These are phyloP conservation scores for Chaetomium strumarium DNA, from an alignment of 2,329 filamentous ascomycete species.

Conservation along the genomic window DNA sequence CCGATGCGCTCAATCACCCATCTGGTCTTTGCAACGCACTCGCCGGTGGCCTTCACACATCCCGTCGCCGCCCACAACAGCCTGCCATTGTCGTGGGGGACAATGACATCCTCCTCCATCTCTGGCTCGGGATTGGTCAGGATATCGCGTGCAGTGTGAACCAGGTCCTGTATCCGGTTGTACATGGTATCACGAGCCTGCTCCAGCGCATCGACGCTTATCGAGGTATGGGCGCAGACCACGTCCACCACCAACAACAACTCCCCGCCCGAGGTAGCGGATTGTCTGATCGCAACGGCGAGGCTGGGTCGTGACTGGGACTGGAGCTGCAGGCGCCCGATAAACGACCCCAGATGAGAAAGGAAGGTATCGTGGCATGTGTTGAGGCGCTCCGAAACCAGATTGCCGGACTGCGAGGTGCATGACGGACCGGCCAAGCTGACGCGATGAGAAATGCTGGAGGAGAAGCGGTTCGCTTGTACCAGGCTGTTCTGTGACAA, in stretches of 20 bases:
- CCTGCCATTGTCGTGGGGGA: slow-evolving; percentile 70
- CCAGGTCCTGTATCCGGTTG: slow-evolving; percentile 70
- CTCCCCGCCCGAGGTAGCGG: slow-evolving; percentile 72
- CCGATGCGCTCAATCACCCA: slow-evolving; percentile 81
- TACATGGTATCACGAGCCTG: slow-evolving; percentile 71
- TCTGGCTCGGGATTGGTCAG: slow-evolving; percentile 63
- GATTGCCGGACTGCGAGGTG: slow-evolving; percentile 57
- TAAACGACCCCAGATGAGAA: slow-evolving; percentile 86
- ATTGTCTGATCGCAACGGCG: slow-evolving; percentile 73
- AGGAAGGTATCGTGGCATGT: slow-evolving; percentile 81
- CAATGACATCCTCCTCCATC: slow-evolving; percentile 66
- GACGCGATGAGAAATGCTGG: slow-evolving; percentile 63
- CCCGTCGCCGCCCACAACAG: slow-evolving; percentile 74
- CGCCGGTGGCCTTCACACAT: slow-evolving; percentile 84
- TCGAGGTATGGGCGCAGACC: slow-evolving; percentile 70
- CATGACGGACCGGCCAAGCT: slow-evolving; percentile 67
- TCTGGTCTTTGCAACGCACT: slow-evolving; percentile 84
- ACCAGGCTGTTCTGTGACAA: slow-evolving; percentile 34
- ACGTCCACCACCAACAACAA: slow-evolving; percentile 75
- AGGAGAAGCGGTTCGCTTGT: slow-evolving; percentile 36
- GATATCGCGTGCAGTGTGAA: slow-evolving; percentile 74
- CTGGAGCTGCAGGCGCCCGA: slow-evolving; percentile 82
- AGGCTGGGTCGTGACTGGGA: slow-evolving; percentile 86
- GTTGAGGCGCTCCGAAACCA: slow-evolving; percentile 78
- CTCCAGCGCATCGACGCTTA: slow-evolving; percentile 60